phyloP scores from a whole-genome alignment of 1,284 basidiomycete genomes.

The Inonotus obliquus region DNA sequence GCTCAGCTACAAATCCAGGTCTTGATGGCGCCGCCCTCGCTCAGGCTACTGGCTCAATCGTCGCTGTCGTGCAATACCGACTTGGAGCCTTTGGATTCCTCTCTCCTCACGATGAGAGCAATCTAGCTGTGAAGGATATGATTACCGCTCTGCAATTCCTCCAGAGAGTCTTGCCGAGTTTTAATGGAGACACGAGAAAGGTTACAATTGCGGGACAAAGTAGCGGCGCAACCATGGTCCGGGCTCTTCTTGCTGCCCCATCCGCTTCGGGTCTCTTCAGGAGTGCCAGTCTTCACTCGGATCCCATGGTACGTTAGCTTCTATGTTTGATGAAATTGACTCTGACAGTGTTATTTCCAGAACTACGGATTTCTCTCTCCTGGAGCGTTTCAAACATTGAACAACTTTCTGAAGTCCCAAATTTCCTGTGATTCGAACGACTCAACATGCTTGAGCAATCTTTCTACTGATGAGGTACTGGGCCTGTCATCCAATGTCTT shows the following conservation, averaged over 20 bases:
- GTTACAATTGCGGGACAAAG: conserved; percentile 88
- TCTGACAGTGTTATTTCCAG: conserved; percentile 32
- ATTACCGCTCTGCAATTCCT: conserved; percentile 68
- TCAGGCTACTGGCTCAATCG: conserved; percentile 66
- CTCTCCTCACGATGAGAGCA: conserved; percentile 61
- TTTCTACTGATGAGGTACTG: conserved; percentile 51
- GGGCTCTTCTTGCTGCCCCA: conserved; percentile 66
- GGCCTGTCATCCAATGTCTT: conserved; percentile 42
- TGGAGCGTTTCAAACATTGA: conserved; percentile 50
- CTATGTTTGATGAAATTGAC: neutral
- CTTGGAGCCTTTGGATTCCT: conserved; percentile 78
- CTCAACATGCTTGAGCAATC: conserved; percentile 44
- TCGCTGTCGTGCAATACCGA: conserved; percentile 83
- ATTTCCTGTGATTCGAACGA: conserved; percentile 45
- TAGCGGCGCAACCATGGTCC: conserved; percentile 77
- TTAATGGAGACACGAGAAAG: conserved; percentile 61
- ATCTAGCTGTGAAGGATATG: conserved; percentile 68
- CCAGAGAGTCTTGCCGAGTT: conserved; percentile 50
- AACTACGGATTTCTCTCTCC: conserved; percentile 67
- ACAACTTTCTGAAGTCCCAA: conserved; percentile 46
- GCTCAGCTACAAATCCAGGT: conserved; percentile 68
- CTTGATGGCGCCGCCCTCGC: conserved; percentile 80
- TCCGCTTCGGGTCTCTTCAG: conserved; percentile 63
- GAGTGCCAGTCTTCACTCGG: conserved; percentile 64
- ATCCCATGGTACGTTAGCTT: conserved; percentile 10